These are phyloP conservation scores for Aureobasidium sp. DNA, from an alignment of 2,329 filamentous ascomycete species.

Conservation along the genomic window DNA sequence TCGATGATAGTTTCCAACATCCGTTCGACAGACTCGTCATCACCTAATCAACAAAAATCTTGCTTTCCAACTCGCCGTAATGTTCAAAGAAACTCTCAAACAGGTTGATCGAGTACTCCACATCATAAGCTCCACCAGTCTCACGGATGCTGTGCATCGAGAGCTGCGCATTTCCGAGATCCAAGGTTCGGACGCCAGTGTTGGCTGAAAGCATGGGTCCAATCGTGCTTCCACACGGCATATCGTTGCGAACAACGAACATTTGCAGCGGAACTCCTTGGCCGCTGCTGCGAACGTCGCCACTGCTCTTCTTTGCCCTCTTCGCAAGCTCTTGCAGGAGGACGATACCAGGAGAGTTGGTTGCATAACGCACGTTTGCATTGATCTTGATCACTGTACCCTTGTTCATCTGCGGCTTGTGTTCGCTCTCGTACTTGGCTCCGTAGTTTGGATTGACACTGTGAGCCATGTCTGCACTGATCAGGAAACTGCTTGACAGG, in stretches of 20 bases:
- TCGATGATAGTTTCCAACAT: background rate
- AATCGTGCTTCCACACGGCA: conserved; percentile 89
- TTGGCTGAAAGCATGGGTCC: conserved; percentile 86
- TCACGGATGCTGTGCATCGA: conserved; percentile 97
- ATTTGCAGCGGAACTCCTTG: conserved; percentile 77
- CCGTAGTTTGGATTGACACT: conserved; percentile 92
- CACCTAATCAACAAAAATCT: conserved; percentile 20
- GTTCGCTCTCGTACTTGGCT: conserved; percentile 82
- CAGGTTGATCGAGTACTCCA: conserved; percentile 75
- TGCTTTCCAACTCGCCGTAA: conserved; percentile 67
- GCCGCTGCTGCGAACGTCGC: conserved; percentile 44
- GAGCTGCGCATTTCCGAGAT: conserved; percentile 88
- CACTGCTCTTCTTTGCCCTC: conserved; percentile 42
- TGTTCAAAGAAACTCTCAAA: conserved; percentile 83
- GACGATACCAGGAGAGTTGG: conserved; percentile 91
- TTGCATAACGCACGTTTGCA: conserved; percentile 93
- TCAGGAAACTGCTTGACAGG: conserved; percentile 80
- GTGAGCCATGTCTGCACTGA: conserved; percentile 97
- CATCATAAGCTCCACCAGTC: conserved; percentile 80
- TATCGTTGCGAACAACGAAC: conserved; percentile 95
- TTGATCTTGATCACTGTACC: conserved; percentile 97
- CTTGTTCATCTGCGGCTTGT: conserved; percentile 92
- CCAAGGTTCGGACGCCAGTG: conserved; percentile 79
- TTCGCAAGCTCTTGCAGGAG: conserved; percentile 80
- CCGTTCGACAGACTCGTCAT: background rate